Percentiles rank a stretch among this genome's conserved stretches.
Conservation (phyloP, 2,329 filamentous ascomycete genomes). For the Diaporthe ilicicola region DNA sequence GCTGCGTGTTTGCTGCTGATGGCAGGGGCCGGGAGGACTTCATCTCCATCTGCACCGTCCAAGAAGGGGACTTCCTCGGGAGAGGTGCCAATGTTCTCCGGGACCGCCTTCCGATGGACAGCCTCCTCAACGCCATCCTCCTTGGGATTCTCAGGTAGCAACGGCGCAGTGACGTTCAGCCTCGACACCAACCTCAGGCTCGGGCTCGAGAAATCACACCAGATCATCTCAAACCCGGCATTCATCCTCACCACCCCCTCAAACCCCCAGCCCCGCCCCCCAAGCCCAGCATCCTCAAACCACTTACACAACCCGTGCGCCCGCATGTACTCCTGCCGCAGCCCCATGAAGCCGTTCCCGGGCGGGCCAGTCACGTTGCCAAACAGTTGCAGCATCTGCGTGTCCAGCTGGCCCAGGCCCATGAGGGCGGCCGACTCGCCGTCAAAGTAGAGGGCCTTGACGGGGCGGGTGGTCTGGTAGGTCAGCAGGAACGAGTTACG, state of each 20-base stretch:
- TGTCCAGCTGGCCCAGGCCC: constrained; percentile 54
- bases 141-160: constrained; percentile 38
- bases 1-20: neutral
- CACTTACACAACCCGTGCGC: constrained; percentile 57
- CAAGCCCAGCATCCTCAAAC: constrained; percentile 49
- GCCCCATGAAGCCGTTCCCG: constrained; percentile 42
- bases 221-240: constrained; percentile 60
- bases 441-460: constrained; percentile 58
- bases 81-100: no score
- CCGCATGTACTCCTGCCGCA: constrained; percentile 56
- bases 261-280: constrained; percentile 54
- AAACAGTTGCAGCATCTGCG: constrained; percentile 59
- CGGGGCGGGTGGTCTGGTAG: constrained; percentile 54
- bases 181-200: constrained; percentile 52
- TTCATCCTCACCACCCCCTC: constrained; percentile 62
- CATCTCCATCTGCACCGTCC: constrained; percentile 4
- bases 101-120: neutral
- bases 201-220: constrained; percentile 57
- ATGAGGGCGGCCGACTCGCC: constrained; percentile 58
- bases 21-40: neutral
- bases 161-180: constrained; percentile 56
- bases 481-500: constrained; percentile 55
- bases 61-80: no score
- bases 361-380: constrained; percentile 52
- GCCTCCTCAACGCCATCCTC: constrained; percentile 24